Evolutionary conservation across 2,329 filamentous ascomycete species (phyloP), one percentile per base, ranked within the genome.

Genomic region (Colletotrichum zoysiae): DNA sequence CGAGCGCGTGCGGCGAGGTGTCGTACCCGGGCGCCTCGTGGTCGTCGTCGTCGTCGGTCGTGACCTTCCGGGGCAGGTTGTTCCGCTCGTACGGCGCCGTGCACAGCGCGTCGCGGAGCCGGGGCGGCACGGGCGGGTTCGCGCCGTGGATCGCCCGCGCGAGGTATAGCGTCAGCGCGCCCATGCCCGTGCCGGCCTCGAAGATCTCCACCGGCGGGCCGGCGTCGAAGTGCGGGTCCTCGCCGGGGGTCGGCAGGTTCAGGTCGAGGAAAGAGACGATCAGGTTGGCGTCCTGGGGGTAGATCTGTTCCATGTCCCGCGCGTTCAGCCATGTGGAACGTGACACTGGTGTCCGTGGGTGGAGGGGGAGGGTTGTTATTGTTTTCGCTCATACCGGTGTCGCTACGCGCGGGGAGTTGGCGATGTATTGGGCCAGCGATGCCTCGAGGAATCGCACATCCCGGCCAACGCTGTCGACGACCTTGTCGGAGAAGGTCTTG

Each of bases 131-230:
- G 8, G 84, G 81, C 2, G 88, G 82, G 77, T 95, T 95, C 23
- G 90, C 92, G 56, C 89, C 93, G 78, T 95, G 92, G 57, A 96
- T 89, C 3, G 93, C 92, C 64, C 92, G 88, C 40, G 93, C 90
- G 30, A 96, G 85, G 77, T 95, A 89, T 5, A 96, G 81, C 0
- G 93, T 95, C 70, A 96, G 81, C 44, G 91, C 91, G 70, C 93
- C 94, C 84, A 95, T 93, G n/a, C 93, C 94, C 4, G 93, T 96
- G 20, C 94, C 93, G 58, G 93, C 93, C 81, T 96, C 94, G 64
- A 96, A 90, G 56, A 96, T 93, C 78, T 95, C 92, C 16, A 95
- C 80, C 0, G 86, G 88, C 11, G 84, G 80, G 7, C 76, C 74
- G 18, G 80, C 76, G 16, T 82, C 79, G 7, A 81, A 78, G 18